Base-by-base conservation (phyloP, 2,329 filamentous ascomycete species). In the Penicillium sclerotiorum region DNA sequence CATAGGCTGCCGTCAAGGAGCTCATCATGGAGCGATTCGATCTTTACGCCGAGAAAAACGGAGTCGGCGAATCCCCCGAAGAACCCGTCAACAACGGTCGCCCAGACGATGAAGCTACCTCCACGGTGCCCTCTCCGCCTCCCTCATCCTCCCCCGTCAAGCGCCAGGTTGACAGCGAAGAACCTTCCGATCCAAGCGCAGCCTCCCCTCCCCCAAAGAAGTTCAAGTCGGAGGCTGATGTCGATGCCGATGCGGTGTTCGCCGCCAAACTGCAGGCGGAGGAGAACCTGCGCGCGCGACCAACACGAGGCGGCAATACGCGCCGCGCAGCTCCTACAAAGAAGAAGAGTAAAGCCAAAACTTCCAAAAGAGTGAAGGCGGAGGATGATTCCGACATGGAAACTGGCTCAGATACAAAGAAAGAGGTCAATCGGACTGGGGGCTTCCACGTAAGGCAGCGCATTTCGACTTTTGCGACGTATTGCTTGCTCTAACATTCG, bases 251-350 rank as follows among this genome's bases (percentile, higher is more conserved):
- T 71, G 94, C 93, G 27, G 85, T 88, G 37, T 83, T 93, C 54
- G 94, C 94, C 1, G 91, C 91, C 13, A 84, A 88, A 69, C 79
- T 99, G 28, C 94, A 99, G 72, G 93, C 91, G 0, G 89, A 97
- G 70, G 90, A 96, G 74, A 95, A 97, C 71, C 80, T 84, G 58
- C 78, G 84, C 36, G 85, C 84, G 41, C 80, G 90, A 46, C 82
- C 89, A 15, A 96, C 92, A 3, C 82, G 93, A 37, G 89, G 90
- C 6, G 89, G 86, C 9, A 83, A 74, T 27, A 77, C 73, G 6
- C 80, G 83, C 56, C 83, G 84, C 67, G 76, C 80, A 55, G 72
- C 79, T 20, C 74, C 76, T 9, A 76, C 77, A 20, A 88, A 88
- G 73, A 89, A 88, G 74, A 86, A 85, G 73, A 79, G 67, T 45